These are phyloP conservation scores for Paramecium primaurelia DNA, from an alignment of 73 alveolate species.

Conservation along the genomic window DNA sequence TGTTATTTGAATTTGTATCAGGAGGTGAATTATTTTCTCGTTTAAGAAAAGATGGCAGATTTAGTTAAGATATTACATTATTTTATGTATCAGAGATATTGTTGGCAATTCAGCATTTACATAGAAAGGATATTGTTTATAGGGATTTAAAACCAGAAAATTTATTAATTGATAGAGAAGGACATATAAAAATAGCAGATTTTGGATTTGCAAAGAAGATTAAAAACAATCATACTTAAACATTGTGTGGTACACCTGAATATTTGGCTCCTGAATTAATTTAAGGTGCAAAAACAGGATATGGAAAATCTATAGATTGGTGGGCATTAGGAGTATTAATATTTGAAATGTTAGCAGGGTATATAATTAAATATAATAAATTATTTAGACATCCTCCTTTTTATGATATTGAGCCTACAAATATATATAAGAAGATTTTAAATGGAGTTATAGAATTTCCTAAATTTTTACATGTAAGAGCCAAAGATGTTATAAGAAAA, in stretches of 20 bases:
- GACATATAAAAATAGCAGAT: constrained; percentile 83
- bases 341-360: constrained; percentile 79
- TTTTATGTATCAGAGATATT: constrained; percentile 73
- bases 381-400: constrained; percentile 77
- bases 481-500: constrained; percentile 50
- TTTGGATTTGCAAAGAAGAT: constrained; percentile 83
- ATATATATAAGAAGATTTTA: constrained; percentile 61
- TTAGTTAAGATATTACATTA: constrained; percentile 63
- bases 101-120: constrained; percentile 69
- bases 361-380: neutral
- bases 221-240: constrained; percentile 62
- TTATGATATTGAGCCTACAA: constrained; percentile 73
- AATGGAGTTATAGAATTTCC: constrained; percentile 61
- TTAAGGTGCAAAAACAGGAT: constrained; percentile 69
- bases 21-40: constrained; percentile 76
- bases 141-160: constrained; percentile 81
- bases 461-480: constrained; percentile 52
- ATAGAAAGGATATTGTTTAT: constrained; percentile 66
- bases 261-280: constrained; percentile 82
- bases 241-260: constrained; percentile 79
- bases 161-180: constrained; percentile 71
- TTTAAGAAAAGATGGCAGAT: constrained; percentile 66
- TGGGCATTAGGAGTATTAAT: constrained; percentile 86
- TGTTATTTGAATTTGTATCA: constrained; percentile 69
- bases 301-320: constrained; percentile 77